phyloP scores from a whole-genome alignment of 805 yeast species.

The Wickerhamiella qilinensis region DNA sequence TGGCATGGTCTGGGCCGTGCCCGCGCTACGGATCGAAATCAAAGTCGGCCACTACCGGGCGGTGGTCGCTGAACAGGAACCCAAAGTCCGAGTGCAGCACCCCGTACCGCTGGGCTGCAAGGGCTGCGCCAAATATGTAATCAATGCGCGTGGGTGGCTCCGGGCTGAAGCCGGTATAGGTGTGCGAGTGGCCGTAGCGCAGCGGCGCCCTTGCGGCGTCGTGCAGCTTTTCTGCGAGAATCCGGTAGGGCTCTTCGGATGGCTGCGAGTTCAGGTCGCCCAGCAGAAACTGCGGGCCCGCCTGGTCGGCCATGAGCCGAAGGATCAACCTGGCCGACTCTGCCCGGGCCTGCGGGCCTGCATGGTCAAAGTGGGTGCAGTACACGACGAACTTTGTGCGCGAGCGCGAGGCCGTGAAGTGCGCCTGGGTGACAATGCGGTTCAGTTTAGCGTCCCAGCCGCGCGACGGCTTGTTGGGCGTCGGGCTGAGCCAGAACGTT shows the following conservation, averaged over 20 bases:
- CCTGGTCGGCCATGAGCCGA: slow-evolving; percentile 17
- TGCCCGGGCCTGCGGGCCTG: slow-evolving; percentile 29
- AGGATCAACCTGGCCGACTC: slow-evolving; percentile 31
- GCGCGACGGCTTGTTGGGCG: slow-evolving; percentile 36
- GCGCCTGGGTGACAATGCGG: slow-evolving; percentile 22
- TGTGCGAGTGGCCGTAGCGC: slow-evolving; percentile 29
- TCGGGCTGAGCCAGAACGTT: slow-evolving; percentile 37
- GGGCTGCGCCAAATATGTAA: slow-evolving; percentile 25
- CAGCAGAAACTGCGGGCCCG: slow-evolving; percentile 29
- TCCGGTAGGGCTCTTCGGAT: slow-evolving; percentile 26
- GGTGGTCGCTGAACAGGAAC: slow-evolving; percentile 8
- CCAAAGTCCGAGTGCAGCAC: slow-evolving; percentile 9
- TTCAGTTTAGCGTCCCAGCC: slow-evolving; percentile 35
- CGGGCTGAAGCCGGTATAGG: slow-evolving; percentile 34
- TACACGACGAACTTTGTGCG: slow-evolving; percentile 19
- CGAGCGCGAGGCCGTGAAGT: slow-evolving; percentile 7
- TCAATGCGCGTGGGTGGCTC: slow-evolving; percentile 22
- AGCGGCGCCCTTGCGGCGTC: slow-evolving; percentile 25
- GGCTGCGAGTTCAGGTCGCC: slow-evolving; percentile 45
- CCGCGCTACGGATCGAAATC: not conserved
- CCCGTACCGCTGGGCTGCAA: slow-evolving; percentile 6
- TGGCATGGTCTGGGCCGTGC: too few relatives aligned
- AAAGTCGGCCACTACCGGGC: slow-evolving; percentile 7
- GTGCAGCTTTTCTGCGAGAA: slow-evolving; percentile 18
- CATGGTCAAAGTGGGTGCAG: slow-evolving; percentile 37